A percentile compares a stretch with the other conserved stretches of the same genome.
phyloP scores from a whole-genome alignment of 148 eudicot genomes.

The Vaccinium myrtillus region DNA sequence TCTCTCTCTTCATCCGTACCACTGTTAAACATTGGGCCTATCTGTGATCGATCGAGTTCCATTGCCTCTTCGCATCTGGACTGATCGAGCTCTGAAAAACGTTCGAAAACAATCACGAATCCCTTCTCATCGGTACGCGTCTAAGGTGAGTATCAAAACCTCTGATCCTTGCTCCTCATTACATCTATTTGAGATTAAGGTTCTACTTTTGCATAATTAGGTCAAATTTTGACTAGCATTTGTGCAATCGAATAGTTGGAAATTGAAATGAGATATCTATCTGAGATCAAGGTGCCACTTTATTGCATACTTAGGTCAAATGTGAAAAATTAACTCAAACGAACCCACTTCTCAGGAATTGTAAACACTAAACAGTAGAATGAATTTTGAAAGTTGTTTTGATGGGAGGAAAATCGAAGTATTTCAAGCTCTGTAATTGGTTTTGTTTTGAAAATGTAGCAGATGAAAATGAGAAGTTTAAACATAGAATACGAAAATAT shows the following conservation, averaged over 20 bases:
- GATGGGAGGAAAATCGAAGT: too few species aligned
- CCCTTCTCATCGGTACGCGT: conserved; percentile 91
- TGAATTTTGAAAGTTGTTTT: too few species aligned
- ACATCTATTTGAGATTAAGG: not conserved
- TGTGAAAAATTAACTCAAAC: not conserved
- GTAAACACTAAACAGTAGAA: too few species aligned
- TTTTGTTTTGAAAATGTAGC: too few species aligned
- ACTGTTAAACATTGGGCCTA: not conserved
- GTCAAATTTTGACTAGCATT: not conserved
- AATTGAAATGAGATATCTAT: not conserved
- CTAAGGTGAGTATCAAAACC: conserved; percentile 54
- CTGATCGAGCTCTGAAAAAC: conserved; percentile 41
- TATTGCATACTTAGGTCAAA: not conserved
- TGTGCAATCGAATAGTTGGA: not conserved
- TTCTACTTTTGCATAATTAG: not conserved
- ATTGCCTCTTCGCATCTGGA: conserved; percentile 26
- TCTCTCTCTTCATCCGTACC: not conserved
- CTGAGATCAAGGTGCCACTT: not conserved
- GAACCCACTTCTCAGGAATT: too few species aligned
- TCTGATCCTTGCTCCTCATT: conserved; percentile 9
- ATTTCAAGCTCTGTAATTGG: too few species aligned
- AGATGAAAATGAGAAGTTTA: too few species aligned
- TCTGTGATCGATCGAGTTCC: conserved; percentile 11
- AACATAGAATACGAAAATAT: too few species aligned
- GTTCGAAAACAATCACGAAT: conserved; percentile 62